Conservation (phyloP, 257 asterid genomes). For the Solanum paucissectum region DNA sequence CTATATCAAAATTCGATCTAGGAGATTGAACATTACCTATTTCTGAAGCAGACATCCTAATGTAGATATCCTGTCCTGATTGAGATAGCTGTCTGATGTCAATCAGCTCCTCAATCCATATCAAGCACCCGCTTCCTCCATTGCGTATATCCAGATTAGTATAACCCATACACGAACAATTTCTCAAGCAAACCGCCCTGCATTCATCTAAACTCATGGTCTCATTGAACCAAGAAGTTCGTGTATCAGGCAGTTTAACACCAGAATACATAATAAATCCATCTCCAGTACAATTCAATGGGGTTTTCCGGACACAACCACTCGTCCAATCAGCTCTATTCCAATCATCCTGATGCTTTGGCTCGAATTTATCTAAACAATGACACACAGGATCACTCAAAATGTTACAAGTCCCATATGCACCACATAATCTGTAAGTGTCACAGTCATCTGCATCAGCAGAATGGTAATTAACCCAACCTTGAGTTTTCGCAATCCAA, state of each 20-base stretch:
- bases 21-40: constrained; percentile 3
- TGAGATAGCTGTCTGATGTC: constrained; percentile 9
- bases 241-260: constrained; percentile 17
- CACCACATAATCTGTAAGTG: constrained; percentile 8
- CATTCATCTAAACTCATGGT: constrained; percentile 14
- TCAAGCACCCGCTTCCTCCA: constrained; percentile 19
- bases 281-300: constrained; percentile 7
- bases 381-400: constrained; percentile 9
- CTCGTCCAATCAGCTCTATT: constrained; percentile 8
- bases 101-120: constrained; percentile 15
- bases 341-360: constrained; percentile 13
- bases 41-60: constrained; percentile 21
- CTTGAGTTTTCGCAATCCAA: neutral
- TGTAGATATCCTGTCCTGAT: constrained; percentile 19
- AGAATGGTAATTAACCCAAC: constrained; percentile 13
- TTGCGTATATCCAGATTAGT: constrained; percentile 8
- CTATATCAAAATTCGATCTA: no score
- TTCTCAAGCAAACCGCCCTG: constrained; percentile 3
- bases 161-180: constrained; percentile 20
- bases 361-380: constrained; percentile 10
- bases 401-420: constrained; percentile 12
- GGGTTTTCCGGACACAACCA: constrained; percentile 6
- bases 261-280: constrained; percentile 13
- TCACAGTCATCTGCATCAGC: constrained; percentile 18
- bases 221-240: neutral